Percentiles rank a stretch among this genome's conserved stretches.
These are phyloP conservation scores for Dittrichia graveolens DNA, from an alignment of 129 eudicot species.

Conservation along the genomic window DNA sequence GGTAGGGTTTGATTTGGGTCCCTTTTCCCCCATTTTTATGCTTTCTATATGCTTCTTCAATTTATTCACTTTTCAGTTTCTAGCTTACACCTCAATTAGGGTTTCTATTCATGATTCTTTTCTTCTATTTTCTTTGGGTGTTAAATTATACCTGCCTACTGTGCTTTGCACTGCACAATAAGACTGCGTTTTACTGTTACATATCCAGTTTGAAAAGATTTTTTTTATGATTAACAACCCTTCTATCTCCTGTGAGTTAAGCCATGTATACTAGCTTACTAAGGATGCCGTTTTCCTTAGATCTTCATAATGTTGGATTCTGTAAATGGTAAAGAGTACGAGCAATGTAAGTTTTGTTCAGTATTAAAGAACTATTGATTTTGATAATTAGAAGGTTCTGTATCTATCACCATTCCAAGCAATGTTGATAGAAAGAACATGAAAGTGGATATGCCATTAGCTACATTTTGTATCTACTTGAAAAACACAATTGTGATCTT, in stretches of 20 bases:
- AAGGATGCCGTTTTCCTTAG: background rate
- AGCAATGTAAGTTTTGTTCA: background rate
- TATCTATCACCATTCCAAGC: background rate
- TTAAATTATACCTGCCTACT: background rate
- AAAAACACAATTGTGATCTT: background rate
- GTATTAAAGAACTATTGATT: background rate
- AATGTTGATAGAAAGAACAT: slow-evolving; percentile 18
- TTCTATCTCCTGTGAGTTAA: background rate
- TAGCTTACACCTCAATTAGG: background rate
- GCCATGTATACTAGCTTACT: too few relatives aligned
- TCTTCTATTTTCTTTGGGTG: background rate
- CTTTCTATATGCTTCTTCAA: background rate
- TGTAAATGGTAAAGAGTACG: background rate
- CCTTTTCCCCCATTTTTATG: background rate
- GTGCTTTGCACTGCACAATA: background rate
- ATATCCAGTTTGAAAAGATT: background rate
- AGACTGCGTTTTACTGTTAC: background rate
- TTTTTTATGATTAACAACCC: background rate
- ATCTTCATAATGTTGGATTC: background rate
- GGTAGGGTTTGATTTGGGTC: slow-evolving; percentile 37
- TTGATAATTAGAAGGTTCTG: background rate
- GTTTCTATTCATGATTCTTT: slow-evolving; percentile 2
- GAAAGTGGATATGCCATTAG: background rate
- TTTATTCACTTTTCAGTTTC: background rate
- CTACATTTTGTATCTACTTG: background rate